Evolutionary conservation across 1,284 basidiomycete species (phyloP).

Genomic region (Peniophora sp.): DNA sequence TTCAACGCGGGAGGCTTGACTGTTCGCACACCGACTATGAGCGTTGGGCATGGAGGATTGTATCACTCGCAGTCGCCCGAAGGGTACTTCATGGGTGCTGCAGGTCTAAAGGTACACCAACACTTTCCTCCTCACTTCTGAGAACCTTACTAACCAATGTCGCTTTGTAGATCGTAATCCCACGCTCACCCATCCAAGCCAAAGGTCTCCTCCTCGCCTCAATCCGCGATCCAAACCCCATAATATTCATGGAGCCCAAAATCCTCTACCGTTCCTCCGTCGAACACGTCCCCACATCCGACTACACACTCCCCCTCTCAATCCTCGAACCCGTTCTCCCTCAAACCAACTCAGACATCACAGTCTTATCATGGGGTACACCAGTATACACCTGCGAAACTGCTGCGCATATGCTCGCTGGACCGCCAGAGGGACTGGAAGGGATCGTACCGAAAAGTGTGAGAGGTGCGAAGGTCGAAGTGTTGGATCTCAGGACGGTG

Average conservation of each 20-base stretch:
- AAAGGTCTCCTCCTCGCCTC: conserved; percentile 84
- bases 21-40: conserved; percentile 82
- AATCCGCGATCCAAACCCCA: conserved; percentile 88
- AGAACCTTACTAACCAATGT: no score
- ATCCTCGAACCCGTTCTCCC: conserved; percentile 68
- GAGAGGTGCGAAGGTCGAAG: conserved; percentile 72
- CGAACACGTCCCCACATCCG: conserved; percentile 88
- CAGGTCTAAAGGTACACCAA: conserved; percentile 77
- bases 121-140: no score
- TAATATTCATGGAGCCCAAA: conserved; percentile 94
- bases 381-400: conserved; percentile 88
- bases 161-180: conserved; percentile 87
- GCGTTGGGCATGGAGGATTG: conserved; percentile 87
- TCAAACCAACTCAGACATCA: conserved; percentile 66
- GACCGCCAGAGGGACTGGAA: conserved; percentile 63
- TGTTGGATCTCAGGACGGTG: conserved; percentile 88
- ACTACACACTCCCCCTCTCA: conserved; percentile 77
- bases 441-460: conserved; percentile 61
- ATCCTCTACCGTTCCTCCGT: conserved; percentile 81
- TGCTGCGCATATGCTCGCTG: conserved; percentile 58
- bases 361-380: conserved; percentile 87
- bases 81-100: conserved; percentile 88
- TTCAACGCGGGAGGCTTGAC: conserved; percentile 84
- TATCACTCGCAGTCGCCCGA: conserved; percentile 96
- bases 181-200: conserved; percentile 89